Conservation (phyloP, 441 rosid species). For the Corymbia citriodora region DNA sequence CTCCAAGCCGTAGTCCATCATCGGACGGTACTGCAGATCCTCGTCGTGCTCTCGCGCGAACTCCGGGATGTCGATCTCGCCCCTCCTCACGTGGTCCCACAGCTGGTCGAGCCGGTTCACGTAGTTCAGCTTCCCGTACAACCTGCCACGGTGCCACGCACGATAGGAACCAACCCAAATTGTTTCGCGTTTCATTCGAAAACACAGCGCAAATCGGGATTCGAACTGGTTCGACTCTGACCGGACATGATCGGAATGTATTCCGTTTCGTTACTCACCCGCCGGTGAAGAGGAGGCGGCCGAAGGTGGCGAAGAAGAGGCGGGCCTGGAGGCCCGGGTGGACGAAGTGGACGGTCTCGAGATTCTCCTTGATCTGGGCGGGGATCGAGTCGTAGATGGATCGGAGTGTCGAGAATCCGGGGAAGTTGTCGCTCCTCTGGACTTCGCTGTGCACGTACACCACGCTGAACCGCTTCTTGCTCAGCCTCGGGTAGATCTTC, state of each 20-base stretch:
- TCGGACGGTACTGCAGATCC: constrained; percentile 60
- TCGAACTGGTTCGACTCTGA: neutral
- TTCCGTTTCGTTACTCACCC: constrained; percentile 33
- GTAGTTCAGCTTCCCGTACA: constrained; percentile 69
- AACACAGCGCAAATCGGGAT: neutral
- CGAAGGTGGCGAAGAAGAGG: constrained; percentile 79
- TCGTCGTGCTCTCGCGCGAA: constrained; percentile 74
- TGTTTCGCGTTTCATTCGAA: neutral
- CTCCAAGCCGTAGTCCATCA: constrained; percentile 78
- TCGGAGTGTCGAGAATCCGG: constrained; percentile 65
- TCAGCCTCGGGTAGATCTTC: constrained; percentile 51
- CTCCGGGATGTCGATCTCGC: constrained; percentile 69
- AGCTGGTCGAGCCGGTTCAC: constrained; percentile 59
- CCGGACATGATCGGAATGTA: neutral
- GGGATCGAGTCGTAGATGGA: constrained; percentile 72
- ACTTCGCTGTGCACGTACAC: constrained; percentile 73
- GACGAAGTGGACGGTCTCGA: constrained; percentile 60
- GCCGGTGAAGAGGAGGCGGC: constrained; percentile 66
- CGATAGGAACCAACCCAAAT: neutral
- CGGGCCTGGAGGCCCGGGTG: constrained; percentile 74
- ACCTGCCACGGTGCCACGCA: constrained; percentile 30
- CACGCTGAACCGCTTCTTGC: constrained; percentile 51
- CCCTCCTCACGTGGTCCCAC: constrained; percentile 85
- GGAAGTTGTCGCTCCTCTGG: constrained; percentile 58
- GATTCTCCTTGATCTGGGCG: constrained; percentile 42